Evolutionary conservation across 495 filamentous ascomycete species (phyloP), one percentile per base, ranked within the genome.

Genomic region (Aspergillus wentii): DNA sequence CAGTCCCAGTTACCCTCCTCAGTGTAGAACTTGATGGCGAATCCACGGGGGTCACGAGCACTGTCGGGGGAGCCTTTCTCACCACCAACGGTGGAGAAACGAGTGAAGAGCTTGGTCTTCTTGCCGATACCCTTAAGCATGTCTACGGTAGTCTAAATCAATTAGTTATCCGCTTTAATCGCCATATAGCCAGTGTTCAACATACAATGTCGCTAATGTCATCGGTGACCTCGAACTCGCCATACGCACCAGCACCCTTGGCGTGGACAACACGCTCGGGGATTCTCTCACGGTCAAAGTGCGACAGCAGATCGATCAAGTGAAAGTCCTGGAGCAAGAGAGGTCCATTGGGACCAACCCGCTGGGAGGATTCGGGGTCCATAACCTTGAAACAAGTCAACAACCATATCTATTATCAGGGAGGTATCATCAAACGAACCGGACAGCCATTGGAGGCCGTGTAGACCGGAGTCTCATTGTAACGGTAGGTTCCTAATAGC

Each of bases 1-100:
- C 76, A 79, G 46, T 90, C 86, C 72, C 78, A 86, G 58, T 89
- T 88, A 10, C 85, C 85, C 51, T 94, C 82, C 9, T 85, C 68
- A 2, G 87, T 90, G 50, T 85, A 87, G 69, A 91, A 83, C 65
- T 88, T 89, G 59, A 83, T 63, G 19, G 83, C 74, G 43, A 84
- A 86, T 1, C 85, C 85, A 33, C 80, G 66, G 8, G 81, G 79
- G 48, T 88, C 82, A 7, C 85, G 74, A 2, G 77, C 74, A 27
- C 71, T 76, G 43, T 87, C 85, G n/a, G 80, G 45, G 5, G 80
- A 85, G 18, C 81, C 84, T 46, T 76, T 74, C 56, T 85, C 82
- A 31, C 76, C 76, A 46, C 75, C 80, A 6, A 85, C 80, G 11
- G 84, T 87, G 0, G 83, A 87, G 59, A 88, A 83, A 5, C 84